These are phyloP conservation scores for Cystobasidium tubakii DNA, from an alignment of 768 basidiomycete genomes.

Conservation along the genomic window DNA sequence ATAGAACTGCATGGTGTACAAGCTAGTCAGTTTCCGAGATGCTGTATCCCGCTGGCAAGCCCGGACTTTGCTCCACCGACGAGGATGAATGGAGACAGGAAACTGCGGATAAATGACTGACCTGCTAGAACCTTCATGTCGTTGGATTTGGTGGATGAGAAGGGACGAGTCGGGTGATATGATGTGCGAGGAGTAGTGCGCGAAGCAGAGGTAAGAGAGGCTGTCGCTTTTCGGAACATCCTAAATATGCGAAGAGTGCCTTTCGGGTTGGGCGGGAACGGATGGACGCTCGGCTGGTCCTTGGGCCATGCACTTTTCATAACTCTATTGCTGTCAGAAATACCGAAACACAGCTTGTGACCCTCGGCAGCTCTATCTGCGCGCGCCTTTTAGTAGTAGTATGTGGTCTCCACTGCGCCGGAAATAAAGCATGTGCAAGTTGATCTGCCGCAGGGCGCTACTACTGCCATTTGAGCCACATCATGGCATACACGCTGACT, in stretches of 20 bases:
- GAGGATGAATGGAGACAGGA: neutral
- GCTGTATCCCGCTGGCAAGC: neutral
- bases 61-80: too few relatives aligned
- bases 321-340: neutral
- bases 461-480: too few relatives aligned
- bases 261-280: neutral
- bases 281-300: neutral
- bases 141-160: constrained; percentile 4
- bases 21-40: neutral
- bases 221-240: neutral
- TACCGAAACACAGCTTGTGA: neutral
- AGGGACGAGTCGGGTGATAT: neutral
- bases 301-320: neutral
- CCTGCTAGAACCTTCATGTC: constrained; percentile 27
- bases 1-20: constrained; percentile 40
- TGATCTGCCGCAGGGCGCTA: too few relatives aligned
- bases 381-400: neutral
- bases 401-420: too few relatives aligned
- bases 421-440: too few relatives aligned
- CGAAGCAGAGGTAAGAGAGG: constrained; percentile 17
- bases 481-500: neutral
- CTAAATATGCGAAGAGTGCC: neutral
- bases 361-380: neutral
- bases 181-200: neutral
- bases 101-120: neutral